Evolutionary conservation across 163 green algal genomes (phyloP).

Genomic region (Dunaliella salina): DNA sequence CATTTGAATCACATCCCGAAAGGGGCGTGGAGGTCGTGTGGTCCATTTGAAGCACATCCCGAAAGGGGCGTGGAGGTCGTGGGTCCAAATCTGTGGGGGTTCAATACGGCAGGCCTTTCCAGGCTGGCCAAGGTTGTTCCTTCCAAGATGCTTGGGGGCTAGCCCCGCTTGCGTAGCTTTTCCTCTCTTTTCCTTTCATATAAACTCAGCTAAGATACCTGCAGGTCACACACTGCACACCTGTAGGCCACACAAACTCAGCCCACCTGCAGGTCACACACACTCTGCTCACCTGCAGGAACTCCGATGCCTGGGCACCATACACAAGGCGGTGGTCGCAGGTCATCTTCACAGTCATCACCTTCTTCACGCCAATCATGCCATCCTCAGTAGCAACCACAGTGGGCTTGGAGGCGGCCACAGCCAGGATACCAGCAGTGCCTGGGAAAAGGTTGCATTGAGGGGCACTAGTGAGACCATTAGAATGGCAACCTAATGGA

Average conservation of each 20-base stretch:
- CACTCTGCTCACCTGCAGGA: slow-evolving; percentile 63
- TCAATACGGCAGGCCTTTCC: too few relatives aligned
- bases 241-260: not conserved
- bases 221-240: not conserved
- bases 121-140: too few relatives aligned
- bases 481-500: too few relatives aligned
- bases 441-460: slow-evolving; percentile 34
- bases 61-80: too few relatives aligned
- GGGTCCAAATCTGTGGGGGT: too few relatives aligned
- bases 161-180: not conserved
- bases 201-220: not conserved
- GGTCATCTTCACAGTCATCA: slow-evolving; percentile 96
- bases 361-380: slow-evolving; percentile 87
- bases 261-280: too few relatives aligned
- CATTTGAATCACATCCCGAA: too few relatives aligned
- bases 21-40: too few relatives aligned
- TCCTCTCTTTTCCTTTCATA: not conserved
- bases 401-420: slow-evolving; percentile 82
- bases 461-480: too few relatives aligned
- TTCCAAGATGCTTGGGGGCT: not conserved
- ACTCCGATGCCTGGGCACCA: slow-evolving; percentile 87
- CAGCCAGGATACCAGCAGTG: slow-evolving; percentile 87
- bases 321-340: slow-evolving; percentile 96
- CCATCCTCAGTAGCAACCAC: slow-evolving; percentile 85
- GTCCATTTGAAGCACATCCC: too few relatives aligned